Evolutionary conservation across 148 eudicot species (phyloP), one percentile per base, ranked within the genome.

Genomic region (Rhododendron ovatum): DNA sequence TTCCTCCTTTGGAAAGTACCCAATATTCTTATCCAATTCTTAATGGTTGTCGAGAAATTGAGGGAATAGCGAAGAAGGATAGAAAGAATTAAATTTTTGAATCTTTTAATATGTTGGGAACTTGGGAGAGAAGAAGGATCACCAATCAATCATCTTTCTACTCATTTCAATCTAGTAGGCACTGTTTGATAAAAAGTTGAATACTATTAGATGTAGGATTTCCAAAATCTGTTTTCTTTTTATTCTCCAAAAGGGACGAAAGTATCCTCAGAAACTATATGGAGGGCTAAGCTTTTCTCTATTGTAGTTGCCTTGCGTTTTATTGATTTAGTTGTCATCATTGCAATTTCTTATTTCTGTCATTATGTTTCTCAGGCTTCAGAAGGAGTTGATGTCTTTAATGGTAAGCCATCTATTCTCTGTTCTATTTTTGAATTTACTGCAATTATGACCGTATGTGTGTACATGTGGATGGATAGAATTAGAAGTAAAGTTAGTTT

Each of bases 361-460:
- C 80, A 84, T 14, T 73, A 17, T 78, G 39, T 78, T 84, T 89
- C 55, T 85, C 87, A 91, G 93, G 93, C 88, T 91, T 82, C 93
- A 89, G 84, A 91, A 91, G 86, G 93, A 91, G 86, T 89, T 91
- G 69, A 91, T 91, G 93, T 86, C 93, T 65, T 87, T 91, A 69
- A 91, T 91, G 93, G 93, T 91, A 85, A 41, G 85, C 79, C 3
- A 3, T 73, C 45, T 24, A 30, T 65, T 33, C 24, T 83, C 47
- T 61, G 65, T 67, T 5, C 35, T 14, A 13, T 50, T 30, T 30
- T 75, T 7, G 53, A 53, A 47, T 1, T 28, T 67, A 81, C 13
- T 55, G 14, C 61, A 39, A 28, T 74, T 41, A 30, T 43, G 59
- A 8, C 3, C 12, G 30, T 11, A 33, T 43, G 48, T 83, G 15